phyloP scores from a whole-genome alignment of 257 asterid genomes.

The Verbascum thapsus region DNA sequence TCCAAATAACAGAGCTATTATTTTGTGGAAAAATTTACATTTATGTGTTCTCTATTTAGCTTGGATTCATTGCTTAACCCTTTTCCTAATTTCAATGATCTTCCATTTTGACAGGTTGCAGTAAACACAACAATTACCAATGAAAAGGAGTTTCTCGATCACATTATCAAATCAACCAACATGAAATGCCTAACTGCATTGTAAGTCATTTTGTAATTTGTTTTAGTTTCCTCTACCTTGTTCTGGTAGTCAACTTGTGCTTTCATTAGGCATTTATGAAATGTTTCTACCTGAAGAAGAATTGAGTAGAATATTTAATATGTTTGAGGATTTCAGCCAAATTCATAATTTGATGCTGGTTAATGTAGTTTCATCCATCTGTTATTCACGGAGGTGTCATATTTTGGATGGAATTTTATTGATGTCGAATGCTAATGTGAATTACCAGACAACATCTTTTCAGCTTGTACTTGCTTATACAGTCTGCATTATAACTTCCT shows the following conservation, averaged over 20 bases:
- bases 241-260: neutral
- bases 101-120: constrained; percentile 52
- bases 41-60: neutral
- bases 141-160: constrained; percentile 67
- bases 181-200: constrained; percentile 68
- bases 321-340: constrained; percentile 1
- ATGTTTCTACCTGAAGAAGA: too few species aligned
- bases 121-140: constrained; percentile 60
- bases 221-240: neutral
- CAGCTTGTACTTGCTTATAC: too few species aligned
- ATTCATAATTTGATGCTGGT: constrained; percentile 2
- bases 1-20: neutral
- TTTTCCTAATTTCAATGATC: neutral
- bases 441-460: too few species aligned
- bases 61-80: neutral
- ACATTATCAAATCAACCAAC: constrained; percentile 66
- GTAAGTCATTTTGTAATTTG: constrained; percentile 36
- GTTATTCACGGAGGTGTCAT: too few species aligned
- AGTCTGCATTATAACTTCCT: too few species aligned
- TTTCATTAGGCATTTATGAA: too few species aligned
- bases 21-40: neutral
- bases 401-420: too few species aligned
- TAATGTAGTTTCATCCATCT: neutral
- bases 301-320: neutral
- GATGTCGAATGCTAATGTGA: too few species aligned